Percentiles rank a stretch among this genome's conserved stretches.
Conservation (phyloP, 805 yeast genomes). For the Scheffersomyces stipitis region DNA sequence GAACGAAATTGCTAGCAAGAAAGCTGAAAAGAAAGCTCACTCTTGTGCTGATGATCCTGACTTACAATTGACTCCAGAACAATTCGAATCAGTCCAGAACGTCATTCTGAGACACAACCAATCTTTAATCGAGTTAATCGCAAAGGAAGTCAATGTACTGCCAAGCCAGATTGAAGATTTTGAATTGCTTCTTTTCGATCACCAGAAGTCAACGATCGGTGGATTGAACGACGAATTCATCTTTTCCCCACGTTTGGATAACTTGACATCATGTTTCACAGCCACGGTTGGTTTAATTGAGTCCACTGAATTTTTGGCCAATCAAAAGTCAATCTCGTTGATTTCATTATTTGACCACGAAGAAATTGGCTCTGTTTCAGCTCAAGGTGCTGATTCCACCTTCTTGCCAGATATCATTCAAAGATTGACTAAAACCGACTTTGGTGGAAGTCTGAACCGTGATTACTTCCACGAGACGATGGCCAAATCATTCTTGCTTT, state of each 20-base stretch:
- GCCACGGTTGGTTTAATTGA: constrained; percentile 71
- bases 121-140: constrained; percentile 67
- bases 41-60: constrained; percentile 54
- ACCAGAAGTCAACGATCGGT: constrained; percentile 80
- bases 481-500: constrained; percentile 80
- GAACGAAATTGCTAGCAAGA: constrained; percentile 12
- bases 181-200: constrained; percentile 82
- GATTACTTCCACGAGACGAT: constrained; percentile 51
- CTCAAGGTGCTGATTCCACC: constrained; percentile 96
- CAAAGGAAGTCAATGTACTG: constrained; percentile 56
- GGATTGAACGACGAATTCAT: constrained; percentile 90
- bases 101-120: constrained; percentile 75
- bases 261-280: constrained; percentile 82
- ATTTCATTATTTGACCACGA: constrained; percentile 92
- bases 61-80: constrained; percentile 46
- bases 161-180: constrained; percentile 77
- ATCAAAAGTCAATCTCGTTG: constrained; percentile 63
- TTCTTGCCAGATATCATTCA: constrained; percentile 77
- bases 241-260: constrained; percentile 89
- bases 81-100: constrained; percentile 63
- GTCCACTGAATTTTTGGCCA: constrained; percentile 43
- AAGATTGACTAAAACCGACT: constrained; percentile 51
- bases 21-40: constrained; percentile 15
- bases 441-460: constrained; percentile 16
- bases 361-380: constrained; percentile 90